Base-by-base conservation (phyloP, 164 flowering plant species). In the Echeveria elegans region DNA sequence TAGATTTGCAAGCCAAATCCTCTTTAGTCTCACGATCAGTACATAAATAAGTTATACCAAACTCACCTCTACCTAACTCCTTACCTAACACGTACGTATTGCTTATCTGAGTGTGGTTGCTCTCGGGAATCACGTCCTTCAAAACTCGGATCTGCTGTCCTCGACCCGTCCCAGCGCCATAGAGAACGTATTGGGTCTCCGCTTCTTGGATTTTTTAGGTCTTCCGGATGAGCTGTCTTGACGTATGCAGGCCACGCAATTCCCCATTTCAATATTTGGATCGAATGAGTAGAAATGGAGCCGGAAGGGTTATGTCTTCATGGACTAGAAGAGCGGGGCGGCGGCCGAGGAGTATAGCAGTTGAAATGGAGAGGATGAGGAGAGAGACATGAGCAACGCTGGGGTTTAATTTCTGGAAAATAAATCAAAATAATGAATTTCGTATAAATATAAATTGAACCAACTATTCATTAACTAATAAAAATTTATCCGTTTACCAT, bases 61-160 rank as follows among this genome's bases (percentile, higher is more conserved):
- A 93, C 78, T 93, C 98, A 15, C 98, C 98, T 19, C 98, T 83
- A 4, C 98, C 98, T 24, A 93, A 86, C 64, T 93, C 98, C 3
- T 84, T 86, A 28, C 97, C 95, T 41, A 93, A 77, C 15, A 82
- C 66, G 75, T 93, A 93, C 83, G 89, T 93, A 75, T 91, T 97
- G 59, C 79, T 64, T 77, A 93, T 88, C 28, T 83, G 77, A 16
- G 85, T 77, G 21, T 86, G 78, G 77, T 82, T 85, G 47, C 76
- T 73, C 14, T 76, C 70, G 1, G 90, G 88, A 36, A 78, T 73
- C 30, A 83, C 78, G 66, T 88, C 96, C 53, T 88, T 90, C 11
- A 92, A 79, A 48, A 92, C 98, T 5, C 93, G 85, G 67, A 89
- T 79, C 77, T 89, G 88, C 0, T 80, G 82, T 1, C 87, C 84